Evolutionary conservation across 768 basidiomycete genomes (phyloP), one percentile per base, ranked within the genome.

Genomic region (Mycena crocata): DNA sequence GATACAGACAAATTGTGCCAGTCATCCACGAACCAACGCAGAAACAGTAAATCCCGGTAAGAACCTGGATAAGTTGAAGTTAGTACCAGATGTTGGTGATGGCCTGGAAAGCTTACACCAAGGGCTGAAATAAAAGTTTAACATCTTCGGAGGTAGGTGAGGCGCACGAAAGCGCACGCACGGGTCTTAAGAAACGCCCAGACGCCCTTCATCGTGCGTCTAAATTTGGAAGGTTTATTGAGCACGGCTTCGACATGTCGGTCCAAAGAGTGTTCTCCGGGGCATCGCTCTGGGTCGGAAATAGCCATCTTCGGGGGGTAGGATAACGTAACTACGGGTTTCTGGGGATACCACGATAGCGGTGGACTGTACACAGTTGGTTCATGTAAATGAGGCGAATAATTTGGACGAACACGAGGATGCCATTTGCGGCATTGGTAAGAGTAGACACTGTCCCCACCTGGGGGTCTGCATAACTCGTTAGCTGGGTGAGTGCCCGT

Each of bases 151-250:
- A 60, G 31, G 50, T 30, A 32, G 46, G 12, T 32, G 51, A n/a
- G n/a, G n/a, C n/a, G n/a, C n/a, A n/a, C n/a, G n/a, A n/a, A n/a
- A n/a, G 42, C 51, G 9, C 15, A 82, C 88, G 67, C 78, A 91
- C 90, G 94, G 57, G 94, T 96, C 79, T 92, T 93, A 63, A 95
- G 76, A 73, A 94, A 96, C 2, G 90, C 85, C 92, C 93, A 93
- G 4, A 95, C 80, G 5, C 94, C 94, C 70, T 83, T 82, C 71
- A 91, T 75, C 0, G 86, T 89, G 21, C 90, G 84, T 62, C 85
- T 83, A 59, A 85, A 77, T 70, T 85, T 87, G 19, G 89, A 87
- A 19, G 87, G 86, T 62, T 88, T 86, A 21, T 82, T 82, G 7
- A 96, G 82, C 2, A 93, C 86, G 69, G 93, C 90, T 57, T 92